These are phyloP conservation scores for Camelina hispida DNA, from an alignment of 345 rosid genomes.

Conservation along the genomic window DNA sequence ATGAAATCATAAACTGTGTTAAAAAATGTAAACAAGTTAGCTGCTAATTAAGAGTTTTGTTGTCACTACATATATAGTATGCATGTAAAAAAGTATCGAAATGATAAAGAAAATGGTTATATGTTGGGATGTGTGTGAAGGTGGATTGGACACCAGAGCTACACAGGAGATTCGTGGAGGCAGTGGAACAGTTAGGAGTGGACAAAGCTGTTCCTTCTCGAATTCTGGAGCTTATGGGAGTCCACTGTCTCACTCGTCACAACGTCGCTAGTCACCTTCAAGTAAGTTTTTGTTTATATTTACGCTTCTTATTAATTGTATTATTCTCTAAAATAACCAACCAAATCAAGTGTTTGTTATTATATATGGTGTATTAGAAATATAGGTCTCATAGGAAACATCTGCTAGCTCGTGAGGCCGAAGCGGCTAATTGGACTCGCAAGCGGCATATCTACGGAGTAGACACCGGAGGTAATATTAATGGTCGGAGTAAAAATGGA, in stretches of 20 bases:
- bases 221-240: constrained; percentile 90
- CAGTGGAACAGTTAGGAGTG: constrained; percentile 92
- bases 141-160: constrained; percentile 99
- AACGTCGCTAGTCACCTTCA: constrained; percentile 98
- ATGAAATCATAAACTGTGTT: background rate
- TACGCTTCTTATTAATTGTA: background rate
- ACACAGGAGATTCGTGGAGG: constrained; percentile 92
- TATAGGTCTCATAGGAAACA: constrained; percentile 91
- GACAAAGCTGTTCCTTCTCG: constrained; percentile 99
- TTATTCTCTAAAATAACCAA: background rate
- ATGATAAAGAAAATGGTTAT: background rate
- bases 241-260: constrained; percentile 93
- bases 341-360: background rate
- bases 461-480: constrained; percentile 35
- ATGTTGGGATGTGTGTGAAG: constrained; percentile 50
- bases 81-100: background rate
- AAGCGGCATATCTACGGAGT: constrained; percentile 68
- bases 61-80: background rate
- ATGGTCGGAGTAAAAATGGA: constrained; percentile 49
- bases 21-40: background rate
- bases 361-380: constrained; percentile 51
- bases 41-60: background rate
- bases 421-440: constrained; percentile 81
- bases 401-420: constrained; percentile 81
- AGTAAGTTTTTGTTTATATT: constrained; percentile 44